Percentiles rank a stretch among this genome's conserved stretches.
Conservation (phyloP, 495 filamentous ascomycete species). For the Aeminium ludgeri region DNA sequence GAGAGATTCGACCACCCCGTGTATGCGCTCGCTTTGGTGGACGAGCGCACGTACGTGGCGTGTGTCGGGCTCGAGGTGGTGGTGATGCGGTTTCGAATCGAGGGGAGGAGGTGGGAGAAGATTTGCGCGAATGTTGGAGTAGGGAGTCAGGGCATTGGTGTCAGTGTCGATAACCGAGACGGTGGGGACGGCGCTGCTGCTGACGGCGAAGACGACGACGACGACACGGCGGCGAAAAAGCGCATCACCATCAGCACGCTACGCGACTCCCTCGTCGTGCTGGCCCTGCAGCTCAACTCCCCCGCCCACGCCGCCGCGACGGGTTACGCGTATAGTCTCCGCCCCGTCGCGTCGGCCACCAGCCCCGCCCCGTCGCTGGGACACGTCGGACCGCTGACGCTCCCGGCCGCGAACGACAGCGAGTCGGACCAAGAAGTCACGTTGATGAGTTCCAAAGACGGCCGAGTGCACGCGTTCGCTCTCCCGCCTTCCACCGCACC, state of each 20-base stretch:
- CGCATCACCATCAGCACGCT: slow-evolving; percentile 22
- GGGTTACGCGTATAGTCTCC: background rate
- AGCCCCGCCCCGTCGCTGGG: background rate
- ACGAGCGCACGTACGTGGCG: slow-evolving; percentile 11
- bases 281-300: slow-evolving; percentile 20
- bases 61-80: slow-evolving; percentile 7
- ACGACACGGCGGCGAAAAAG: slow-evolving; percentile 9
- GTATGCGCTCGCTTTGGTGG: slow-evolving; percentile 11
- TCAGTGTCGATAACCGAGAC: no score
- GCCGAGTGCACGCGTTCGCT: slow-evolving; percentile 16
- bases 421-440: slow-evolving; percentile 1
- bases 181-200: no score
- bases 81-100: slow-evolving; percentile 7
- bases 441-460: slow-evolving; percentile 19
- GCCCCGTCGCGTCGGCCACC: background rate
- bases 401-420: background rate
- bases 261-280: slow-evolving; percentile 20
- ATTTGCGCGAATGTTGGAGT: slow-evolving; percentile 9
- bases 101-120: slow-evolving; percentile 9
- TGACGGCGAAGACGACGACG: no score
- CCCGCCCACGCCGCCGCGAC: background rate
- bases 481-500: background rate
- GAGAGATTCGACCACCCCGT: slow-evolving; percentile 8
- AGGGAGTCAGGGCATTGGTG: slow-evolving; percentile 17
- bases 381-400: slow-evolving; percentile 2